Evolutionary conservation across 2,329 filamentous ascomycete species (phyloP), one percentile per base, ranked within the genome.

Genomic region (Aspergillus caelatus): DNA sequence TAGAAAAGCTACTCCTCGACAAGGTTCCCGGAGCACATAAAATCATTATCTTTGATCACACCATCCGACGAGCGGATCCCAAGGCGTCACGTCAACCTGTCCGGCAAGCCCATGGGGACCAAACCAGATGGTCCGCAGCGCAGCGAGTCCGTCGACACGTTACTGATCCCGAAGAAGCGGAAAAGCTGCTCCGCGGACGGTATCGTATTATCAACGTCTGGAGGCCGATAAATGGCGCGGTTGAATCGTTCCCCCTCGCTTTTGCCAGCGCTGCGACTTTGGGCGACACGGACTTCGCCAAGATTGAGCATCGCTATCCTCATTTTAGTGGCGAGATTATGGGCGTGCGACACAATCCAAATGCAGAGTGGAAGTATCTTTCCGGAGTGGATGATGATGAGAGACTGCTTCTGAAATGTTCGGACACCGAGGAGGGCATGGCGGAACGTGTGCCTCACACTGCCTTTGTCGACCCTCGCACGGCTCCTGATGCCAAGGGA

Each of bases 171-270:
- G 84, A 85, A 12, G 90, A 93, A 65, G 91, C 91, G 0, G 88
- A 89, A 2, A 72, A 78, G 59, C 81, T 94, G 0, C 84, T 94
- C n/a, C n/a, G n/a, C 0, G 39, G 52, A 1, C 87, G 93, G 1
- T 93, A 92, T 77, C 87, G 93, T 65, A 92, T 96, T 72, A 87
- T 96, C 76, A 97, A 96, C 69, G 89, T 96, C 56, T 97, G 93
- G 93, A 84, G 91, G 0, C 88, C 88, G 0, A 76, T 89, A 30
- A 88, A 86, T 57, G 85, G 83, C 0, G 81, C 84, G 2, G 84
- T 88, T 0, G 83, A 86, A 60, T 80, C 81, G 0, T 82, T 79
- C n/a, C 87, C 88, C 2, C 78, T 89, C 1, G 85, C 83, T 0
- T 83, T 88, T 58, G 87, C 87, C 0, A 84, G 87, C 9, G 84